Percentiles rank a stretch among this genome's conserved stretches.
These are phyloP conservation scores for Rosa lucieae DNA, from an alignment of 306 rosid genomes.

Conservation along the genomic window DNA sequence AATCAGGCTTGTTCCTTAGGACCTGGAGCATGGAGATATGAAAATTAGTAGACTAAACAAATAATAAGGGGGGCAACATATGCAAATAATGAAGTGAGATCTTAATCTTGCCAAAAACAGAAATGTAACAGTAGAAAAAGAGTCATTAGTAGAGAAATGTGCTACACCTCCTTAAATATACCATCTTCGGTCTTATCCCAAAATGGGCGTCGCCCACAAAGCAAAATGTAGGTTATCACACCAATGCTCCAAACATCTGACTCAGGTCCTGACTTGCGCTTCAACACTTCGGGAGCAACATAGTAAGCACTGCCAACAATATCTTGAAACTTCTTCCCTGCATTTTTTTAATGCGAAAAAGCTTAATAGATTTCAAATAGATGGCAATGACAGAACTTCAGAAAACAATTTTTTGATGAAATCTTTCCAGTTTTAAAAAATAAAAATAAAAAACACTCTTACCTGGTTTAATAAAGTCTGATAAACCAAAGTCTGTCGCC, in stretches of 20 bases:
- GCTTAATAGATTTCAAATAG: conserved; percentile 24
- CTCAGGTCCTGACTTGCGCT: conserved; percentile 96
- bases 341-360: conserved; percentile 28
- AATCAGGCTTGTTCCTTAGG: conserved; percentile 88
- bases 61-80: background rate
- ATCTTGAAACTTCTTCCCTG: conserved; percentile 86
- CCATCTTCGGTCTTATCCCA: conserved; percentile 99
- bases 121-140: conserved; percentile 11
- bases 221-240: conserved; percentile 95
- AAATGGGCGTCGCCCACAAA: conserved; percentile 98
- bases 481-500: conserved; percentile 98
- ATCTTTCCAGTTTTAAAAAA: background rate
- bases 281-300: conserved; percentile 98
- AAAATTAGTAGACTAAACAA: conserved; percentile 11
- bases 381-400: conserved; percentile 5
- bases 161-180: conserved; percentile 94
- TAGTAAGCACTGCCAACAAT: conserved; percentile 99
- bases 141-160: conserved; percentile 21
- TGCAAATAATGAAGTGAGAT: background rate
- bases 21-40: conserved; percentile 50
- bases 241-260: conserved; percentile 99
- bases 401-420: conserved; percentile 5
- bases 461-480: conserved; percentile 98
- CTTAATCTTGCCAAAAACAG: background rate
- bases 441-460: conserved; percentile 13